Evolutionary conservation across 2,329 filamentous ascomycete genomes (phyloP).

Genomic region (Ophiocordyceps camponoti-saundersi): DNA sequence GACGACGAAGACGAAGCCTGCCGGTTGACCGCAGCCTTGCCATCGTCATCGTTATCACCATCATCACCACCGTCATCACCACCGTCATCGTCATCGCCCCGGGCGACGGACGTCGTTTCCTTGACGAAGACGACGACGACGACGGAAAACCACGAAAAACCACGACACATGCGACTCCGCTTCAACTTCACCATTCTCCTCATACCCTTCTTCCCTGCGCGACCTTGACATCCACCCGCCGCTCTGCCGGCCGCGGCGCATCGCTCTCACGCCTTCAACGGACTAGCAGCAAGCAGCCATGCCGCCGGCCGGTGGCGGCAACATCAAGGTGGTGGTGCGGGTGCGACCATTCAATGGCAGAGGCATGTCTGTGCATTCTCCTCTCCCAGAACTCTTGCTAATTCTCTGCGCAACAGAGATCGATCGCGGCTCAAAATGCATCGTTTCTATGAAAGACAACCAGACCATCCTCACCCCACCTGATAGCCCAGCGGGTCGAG

Average conservation of each 20-base stretch:
- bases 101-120: neutral
- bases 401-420: constrained; percentile 42
- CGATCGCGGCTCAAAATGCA: constrained; percentile 85
- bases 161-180: neutral
- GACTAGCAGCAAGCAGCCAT: constrained; percentile 16
- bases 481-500: constrained; percentile 43
- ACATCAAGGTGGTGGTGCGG: constrained; percentile 99
- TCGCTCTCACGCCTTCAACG: constrained; percentile 11
- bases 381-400: neutral
- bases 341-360: constrained; percentile 87
- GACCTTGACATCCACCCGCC: neutral
- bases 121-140: neutral
- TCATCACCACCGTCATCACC: too few species aligned
- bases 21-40: constrained; percentile 2
- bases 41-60: neutral
- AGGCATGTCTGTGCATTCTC: constrained; percentile 36
- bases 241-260: constrained; percentile 9
- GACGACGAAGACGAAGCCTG: neutral
- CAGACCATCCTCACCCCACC: constrained; percentile 78
- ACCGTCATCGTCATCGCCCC: too few species aligned
- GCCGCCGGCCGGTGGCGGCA: constrained; percentile 57
- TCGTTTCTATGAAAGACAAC: constrained; percentile 86
- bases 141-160: too few species aligned
- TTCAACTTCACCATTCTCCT: neutral
- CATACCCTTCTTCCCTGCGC: neutral